Conservation (phyloP, 345 rosid species). For the Hibiscus syriacus region DNA sequence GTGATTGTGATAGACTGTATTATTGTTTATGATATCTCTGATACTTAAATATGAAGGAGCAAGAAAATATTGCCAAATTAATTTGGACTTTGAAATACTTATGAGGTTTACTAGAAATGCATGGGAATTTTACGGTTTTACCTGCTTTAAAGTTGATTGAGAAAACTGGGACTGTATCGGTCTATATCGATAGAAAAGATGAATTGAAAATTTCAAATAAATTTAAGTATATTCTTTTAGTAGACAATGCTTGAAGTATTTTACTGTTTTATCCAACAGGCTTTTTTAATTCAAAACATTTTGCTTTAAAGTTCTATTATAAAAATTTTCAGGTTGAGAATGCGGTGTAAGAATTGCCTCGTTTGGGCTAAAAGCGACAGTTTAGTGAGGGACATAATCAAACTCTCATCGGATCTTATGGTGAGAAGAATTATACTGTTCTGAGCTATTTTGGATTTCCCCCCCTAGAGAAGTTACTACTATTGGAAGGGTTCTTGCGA, state of each 20-base stretch:
- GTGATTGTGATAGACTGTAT: neutral
- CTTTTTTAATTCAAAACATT: neutral
- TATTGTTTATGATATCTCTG: neutral
- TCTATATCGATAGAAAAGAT: too few species aligned
- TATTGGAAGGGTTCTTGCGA: neutral
- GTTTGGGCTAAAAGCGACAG: constrained; percentile 91
- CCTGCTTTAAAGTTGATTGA: too few species aligned
- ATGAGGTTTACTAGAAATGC: too few species aligned
- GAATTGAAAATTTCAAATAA: too few species aligned
- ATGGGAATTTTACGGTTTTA: too few species aligned
- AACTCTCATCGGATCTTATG: constrained; percentile 37
- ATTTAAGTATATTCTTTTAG: neutral
- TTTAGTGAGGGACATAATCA: constrained; percentile 68
- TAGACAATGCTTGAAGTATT: neutral
- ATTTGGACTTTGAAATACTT: too few species aligned
- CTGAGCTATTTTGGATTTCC: neutral
- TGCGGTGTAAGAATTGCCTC: constrained; percentile 58
- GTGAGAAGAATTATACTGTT: constrained; percentile 31
- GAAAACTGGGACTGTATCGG: too few species aligned
- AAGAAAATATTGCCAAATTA: too few species aligned
- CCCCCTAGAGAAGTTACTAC: neutral
- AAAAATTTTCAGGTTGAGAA: constrained; percentile 48
- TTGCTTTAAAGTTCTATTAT: neutral
- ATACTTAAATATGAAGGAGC: neutral
- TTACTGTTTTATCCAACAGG: neutral